Conservation (phyloP, 805 yeast genomes). For the Cyberlindnera sargentensis region DNA sequence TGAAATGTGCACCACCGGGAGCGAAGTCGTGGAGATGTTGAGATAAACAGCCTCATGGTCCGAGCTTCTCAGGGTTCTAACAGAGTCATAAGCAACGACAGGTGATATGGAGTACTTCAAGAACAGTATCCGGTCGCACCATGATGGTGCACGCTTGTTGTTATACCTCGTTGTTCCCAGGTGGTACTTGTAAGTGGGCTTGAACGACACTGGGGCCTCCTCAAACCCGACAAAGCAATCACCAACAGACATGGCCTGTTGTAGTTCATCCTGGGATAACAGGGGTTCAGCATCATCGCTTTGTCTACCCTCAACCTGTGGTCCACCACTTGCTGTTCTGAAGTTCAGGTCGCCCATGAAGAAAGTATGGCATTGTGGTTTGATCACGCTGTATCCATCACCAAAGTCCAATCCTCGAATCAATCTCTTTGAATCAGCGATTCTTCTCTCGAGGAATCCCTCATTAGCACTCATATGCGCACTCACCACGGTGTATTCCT, state of each 20-base stretch:
- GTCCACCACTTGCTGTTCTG: constrained; percentile 34
- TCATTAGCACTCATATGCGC: constrained; percentile 79
- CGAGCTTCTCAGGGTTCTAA: constrained; percentile 44
- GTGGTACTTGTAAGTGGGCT: constrained; percentile 75
- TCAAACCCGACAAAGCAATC: constrained; percentile 53
- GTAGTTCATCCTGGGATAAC: constrained; percentile 31
- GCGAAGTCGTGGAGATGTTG: constrained; percentile 3
- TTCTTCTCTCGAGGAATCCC: constrained; percentile 50
- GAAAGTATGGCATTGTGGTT: constrained; percentile 53
- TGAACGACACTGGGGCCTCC: constrained; percentile 59
- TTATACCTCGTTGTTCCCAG: constrained; percentile 43
- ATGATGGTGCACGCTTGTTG: constrained; percentile 63
- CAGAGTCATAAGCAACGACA: constrained; percentile 40
- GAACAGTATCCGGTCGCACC: constrained; percentile 84
- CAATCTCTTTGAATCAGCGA: constrained; percentile 42
- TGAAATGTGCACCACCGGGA: not conserved
- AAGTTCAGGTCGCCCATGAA: constrained; percentile 85
- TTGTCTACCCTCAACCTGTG: constrained; percentile 5
- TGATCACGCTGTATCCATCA: constrained; percentile 43
- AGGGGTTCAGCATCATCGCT: constrained; percentile 7
- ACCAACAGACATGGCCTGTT: constrained; percentile 26
- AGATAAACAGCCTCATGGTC: constrained; percentile 81
- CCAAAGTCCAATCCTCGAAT: constrained; percentile 50
- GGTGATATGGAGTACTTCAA: constrained; percentile 32
- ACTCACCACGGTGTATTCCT: constrained; percentile 49